A percentile compares a stretch with the other conserved stretches of the same genome.
Conservation (phyloP, 805 yeast genomes). For the Teunomyces kruisii region DNA sequence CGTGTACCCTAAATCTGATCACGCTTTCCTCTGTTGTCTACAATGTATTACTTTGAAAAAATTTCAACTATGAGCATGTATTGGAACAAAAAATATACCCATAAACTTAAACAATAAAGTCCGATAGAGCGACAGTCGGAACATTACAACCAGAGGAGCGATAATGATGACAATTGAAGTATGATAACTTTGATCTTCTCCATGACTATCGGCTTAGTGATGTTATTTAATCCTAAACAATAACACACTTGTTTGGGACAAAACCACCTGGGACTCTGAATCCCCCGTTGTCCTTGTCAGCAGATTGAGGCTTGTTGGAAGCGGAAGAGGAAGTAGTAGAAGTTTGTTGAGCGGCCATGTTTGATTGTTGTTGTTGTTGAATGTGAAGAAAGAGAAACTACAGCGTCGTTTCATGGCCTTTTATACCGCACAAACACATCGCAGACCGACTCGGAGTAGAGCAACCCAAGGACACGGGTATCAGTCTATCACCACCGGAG, state of each 20-base stretch:
- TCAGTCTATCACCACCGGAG: no score
- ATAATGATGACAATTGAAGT: no score
- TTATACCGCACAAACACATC: not conserved
- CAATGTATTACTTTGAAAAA: not conserved
- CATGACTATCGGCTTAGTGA: not conserved
- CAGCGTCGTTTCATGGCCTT: not conserved
- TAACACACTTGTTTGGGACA: slow-evolving; percentile 2
- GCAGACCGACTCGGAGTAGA: no score
- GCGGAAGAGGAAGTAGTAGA: slow-evolving; percentile 1
- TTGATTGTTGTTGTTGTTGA: not conserved
- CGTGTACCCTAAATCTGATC: no score
- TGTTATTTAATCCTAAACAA: not conserved
- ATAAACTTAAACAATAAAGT: not conserved
- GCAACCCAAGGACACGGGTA: no score
- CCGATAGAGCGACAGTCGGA: not conserved
- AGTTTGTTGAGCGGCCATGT: slow-evolving; percentile 5
- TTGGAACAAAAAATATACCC: not conserved
- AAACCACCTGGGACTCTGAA: not conserved
- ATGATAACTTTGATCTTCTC: no score
- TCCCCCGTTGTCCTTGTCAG: slow-evolving; percentile 5
- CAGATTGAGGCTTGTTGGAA: slow-evolving; percentile 6
- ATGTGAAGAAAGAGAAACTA: not conserved
- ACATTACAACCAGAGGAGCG: no score
- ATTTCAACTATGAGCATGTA: not conserved
- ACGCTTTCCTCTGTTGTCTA: not conserved